These are phyloP conservation scores for Aspergillus egyptiacus DNA, from an alignment of 495 filamentous ascomycete species.

Conservation along the genomic window DNA sequence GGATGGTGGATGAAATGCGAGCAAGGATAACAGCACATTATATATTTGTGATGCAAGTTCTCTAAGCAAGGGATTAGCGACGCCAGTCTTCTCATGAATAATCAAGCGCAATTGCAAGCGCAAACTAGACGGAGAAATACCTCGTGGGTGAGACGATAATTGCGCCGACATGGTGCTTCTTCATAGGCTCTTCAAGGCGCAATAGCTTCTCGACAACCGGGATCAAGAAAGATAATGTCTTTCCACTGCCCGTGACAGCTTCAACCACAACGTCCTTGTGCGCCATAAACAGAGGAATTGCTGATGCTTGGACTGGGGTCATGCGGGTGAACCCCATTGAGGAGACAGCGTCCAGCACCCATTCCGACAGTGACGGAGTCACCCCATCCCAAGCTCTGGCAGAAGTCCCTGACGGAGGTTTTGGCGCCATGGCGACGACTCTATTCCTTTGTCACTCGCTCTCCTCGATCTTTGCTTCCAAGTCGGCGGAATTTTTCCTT, in stretches of 20 bases:
- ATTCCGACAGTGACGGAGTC: constrained; percentile 74
- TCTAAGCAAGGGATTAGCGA: constrained; percentile 35
- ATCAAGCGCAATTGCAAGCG: not conserved
- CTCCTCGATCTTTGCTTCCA: not conserved
- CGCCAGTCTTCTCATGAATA: not conserved
- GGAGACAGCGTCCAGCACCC: constrained; percentile 78
- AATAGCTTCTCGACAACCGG: constrained; percentile 82
- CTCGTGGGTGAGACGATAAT: constrained; percentile 89
- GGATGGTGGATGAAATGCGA: constrained; percentile 80
- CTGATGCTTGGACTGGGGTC: constrained; percentile 93
- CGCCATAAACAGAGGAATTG: constrained; percentile 82
- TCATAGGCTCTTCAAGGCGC: constrained; percentile 65
- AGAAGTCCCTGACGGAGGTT: constrained; percentile 31
- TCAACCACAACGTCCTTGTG: constrained; percentile 98
- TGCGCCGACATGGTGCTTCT: constrained; percentile 81
- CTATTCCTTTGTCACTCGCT: not conserved
- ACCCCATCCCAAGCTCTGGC: constrained; percentile 73
- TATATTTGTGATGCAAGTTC: constrained; percentile 91
- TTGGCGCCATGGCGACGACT: constrained; percentile 30
- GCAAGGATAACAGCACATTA: constrained; percentile 66
- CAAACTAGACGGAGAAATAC: constrained; percentile 24
- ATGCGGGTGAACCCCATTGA: constrained; percentile 81
- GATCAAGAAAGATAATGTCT: constrained; percentile 87
- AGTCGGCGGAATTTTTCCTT: constrained; percentile 5
- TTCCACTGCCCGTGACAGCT: constrained; percentile 93